A percentile compares a stretch with the other conserved stretches of the same genome.
phyloP scores from a whole-genome alignment of 202 grass and related monocot genomes.

The Panicum virgatum region DNA sequence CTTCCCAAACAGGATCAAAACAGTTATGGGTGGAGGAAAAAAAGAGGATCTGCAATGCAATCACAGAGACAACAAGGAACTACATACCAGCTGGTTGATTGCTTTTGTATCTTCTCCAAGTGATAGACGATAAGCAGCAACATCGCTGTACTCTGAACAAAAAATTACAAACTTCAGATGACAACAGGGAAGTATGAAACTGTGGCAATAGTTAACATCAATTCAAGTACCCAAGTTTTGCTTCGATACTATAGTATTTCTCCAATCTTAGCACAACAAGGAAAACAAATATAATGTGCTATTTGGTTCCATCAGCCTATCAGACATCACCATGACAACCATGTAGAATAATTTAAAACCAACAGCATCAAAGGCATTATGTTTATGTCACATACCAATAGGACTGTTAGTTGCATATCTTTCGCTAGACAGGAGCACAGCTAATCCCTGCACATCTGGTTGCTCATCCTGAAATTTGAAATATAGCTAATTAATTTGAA shows the following conservation, averaged over 20 bases:
- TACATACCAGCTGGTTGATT: slow-evolving; percentile 90
- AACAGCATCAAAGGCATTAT: slow-evolving; percentile 20
- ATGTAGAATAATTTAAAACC: slow-evolving; percentile 19
- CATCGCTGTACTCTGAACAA: slow-evolving; percentile 87
- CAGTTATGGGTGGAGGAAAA: slow-evolving; percentile 4
- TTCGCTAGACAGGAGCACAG: slow-evolving; percentile 86
- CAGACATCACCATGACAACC: slow-evolving; percentile 14
- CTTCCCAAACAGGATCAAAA: slow-evolving; percentile 1
- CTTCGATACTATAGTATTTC: background rate
- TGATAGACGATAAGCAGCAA: slow-evolving; percentile 90
- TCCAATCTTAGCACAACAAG: background rate
- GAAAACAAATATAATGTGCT: slow-evolving; percentile 5
- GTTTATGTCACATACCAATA: slow-evolving; percentile 62
- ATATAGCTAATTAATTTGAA: slow-evolving; percentile 24
- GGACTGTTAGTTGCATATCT: slow-evolving; percentile 93
- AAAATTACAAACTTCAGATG: slow-evolving; percentile 18
- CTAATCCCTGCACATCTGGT: slow-evolving; percentile 91
- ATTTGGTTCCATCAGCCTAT: slow-evolving; percentile 19
- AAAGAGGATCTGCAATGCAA: slow-evolving; percentile 1
- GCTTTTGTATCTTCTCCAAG: slow-evolving; percentile 98
- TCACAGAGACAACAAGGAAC: slow-evolving; percentile 6
- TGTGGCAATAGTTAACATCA: background rate
- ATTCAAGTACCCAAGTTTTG: background rate
- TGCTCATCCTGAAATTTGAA: slow-evolving; percentile 87
- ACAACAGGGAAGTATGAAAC: slow-evolving; percentile 22